phyloP scores from a whole-genome alignment of 2,329 filamentous ascomycete species.

The Cladophialophora immunda region DNA sequence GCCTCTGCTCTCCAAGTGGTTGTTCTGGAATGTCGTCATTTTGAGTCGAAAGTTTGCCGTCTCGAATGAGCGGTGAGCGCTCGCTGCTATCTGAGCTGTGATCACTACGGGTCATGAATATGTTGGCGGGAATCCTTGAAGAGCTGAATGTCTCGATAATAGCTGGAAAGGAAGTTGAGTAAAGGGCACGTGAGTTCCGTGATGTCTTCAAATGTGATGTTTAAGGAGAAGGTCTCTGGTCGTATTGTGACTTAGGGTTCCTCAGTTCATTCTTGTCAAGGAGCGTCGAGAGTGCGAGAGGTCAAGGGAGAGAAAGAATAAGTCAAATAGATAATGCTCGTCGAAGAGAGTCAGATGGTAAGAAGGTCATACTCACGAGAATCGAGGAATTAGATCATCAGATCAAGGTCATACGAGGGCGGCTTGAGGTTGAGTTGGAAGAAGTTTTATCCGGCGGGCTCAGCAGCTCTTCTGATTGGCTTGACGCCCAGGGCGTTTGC shows the following conservation, averaged over 20 bases:
- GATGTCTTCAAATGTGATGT: neutral
- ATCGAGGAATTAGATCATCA: neutral
- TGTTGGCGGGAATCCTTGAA: neutral
- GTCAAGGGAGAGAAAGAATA: neutral
- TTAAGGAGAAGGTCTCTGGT: neutral
- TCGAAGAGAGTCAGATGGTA: neutral
- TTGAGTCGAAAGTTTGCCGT: conserved; percentile 20
- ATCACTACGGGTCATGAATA: conserved; percentile 37
- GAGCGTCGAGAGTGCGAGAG: neutral
- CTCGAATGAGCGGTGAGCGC: conserved; percentile 39
- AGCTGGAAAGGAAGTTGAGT: neutral
- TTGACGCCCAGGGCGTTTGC: neutral
- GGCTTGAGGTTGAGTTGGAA: neutral
- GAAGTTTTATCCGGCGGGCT: neutral
- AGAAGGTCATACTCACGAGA: neutral
- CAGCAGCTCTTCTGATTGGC: conserved; percentile 1
- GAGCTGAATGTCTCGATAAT: neutral
- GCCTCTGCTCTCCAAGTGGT: conserved; percentile 22
- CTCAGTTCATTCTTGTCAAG: neutral
- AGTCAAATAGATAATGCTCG: neutral
- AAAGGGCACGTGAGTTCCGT: neutral
- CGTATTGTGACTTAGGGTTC: neutral
- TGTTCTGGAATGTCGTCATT: conserved; percentile 30
- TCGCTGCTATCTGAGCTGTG: conserved; percentile 33
- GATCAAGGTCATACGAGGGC: conserved; percentile 4